phyloP scores from a whole-genome alignment of 2,329 filamentous ascomycete species.

The Phialophora macrospora region DNA sequence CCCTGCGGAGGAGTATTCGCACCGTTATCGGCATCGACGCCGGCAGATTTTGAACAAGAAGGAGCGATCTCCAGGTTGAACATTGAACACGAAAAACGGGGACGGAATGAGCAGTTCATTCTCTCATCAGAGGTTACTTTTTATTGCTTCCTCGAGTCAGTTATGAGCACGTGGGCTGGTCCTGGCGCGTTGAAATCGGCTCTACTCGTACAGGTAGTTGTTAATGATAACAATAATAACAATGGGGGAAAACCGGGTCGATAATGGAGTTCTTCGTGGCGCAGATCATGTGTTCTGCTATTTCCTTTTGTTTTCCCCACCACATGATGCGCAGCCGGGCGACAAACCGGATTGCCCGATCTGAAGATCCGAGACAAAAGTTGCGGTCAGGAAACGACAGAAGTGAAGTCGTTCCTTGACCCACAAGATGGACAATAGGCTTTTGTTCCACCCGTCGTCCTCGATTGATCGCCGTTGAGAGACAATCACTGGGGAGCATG shows the following conservation, averaged over 20 bases:
- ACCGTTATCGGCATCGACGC: conserved; percentile 28
- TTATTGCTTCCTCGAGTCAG: background rate
- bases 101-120: background rate
- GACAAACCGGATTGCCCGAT: background rate
- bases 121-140: background rate
- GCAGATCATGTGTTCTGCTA: background rate
- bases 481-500: background rate
- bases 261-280: background rate
- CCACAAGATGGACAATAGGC: background rate
- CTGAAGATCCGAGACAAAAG: background rate
- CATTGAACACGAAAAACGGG: background rate
- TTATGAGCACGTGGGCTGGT: background rate
- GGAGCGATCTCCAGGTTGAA: background rate
- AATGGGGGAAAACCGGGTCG: background rate
- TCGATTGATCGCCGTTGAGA: background rate
- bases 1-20: conserved; percentile 30
- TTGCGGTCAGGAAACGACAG: background rate
- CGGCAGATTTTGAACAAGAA: conserved; percentile 12
- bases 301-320: background rate
- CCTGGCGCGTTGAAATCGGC: background rate
- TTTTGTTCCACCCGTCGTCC: background rate
- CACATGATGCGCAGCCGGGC: background rate
- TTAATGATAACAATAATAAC: background rate
- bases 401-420: background rate
- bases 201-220: background rate